Base-by-base conservation (phyloP, 805 yeast genomes). In the Ascoidea tarda region DNA sequence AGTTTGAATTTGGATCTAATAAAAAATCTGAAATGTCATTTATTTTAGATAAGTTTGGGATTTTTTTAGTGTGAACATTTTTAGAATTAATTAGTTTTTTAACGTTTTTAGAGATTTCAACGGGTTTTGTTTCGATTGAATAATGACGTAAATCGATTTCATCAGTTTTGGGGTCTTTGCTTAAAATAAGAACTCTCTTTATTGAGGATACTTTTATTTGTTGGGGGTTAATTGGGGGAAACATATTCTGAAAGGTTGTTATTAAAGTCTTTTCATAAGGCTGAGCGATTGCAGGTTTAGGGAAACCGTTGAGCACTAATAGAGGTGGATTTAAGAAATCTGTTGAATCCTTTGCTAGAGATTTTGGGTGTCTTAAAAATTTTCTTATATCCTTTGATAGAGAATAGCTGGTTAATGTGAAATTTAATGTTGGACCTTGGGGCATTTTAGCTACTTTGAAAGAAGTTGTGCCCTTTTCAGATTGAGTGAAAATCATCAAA, bases 161-260 rank as follows among this genome's bases (percentile, higher is more conserved):
- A 5, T 85, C 90, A 2, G 87, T 78, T 54, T 77, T 81, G 33
- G 75, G 71, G 62, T 82, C 84, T 62, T 82, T 85, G 65, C 84
- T 83, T 53, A 93, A 69, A 78, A 93, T 76, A 60, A 93, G 70
- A 21, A 93, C 98, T 62, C 99, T 76, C 61, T 81, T 84, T 52
- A 93, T 89, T 1, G 84, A 71, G 49, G 72, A 70, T 42, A 93
- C 82, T 58, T 81, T 81, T 16, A 95, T 85, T 53, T 72, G 69
- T 58, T 87, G 87, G 3, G 96, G 97, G 54, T 88, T 84, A 58
- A 93, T 83, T 21, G 99, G 87, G 5, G 99, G 99, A 66, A 91
- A 87, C 79, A 93, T 81, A 69, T 88, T 89, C 69, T 93, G 99
- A 70, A 93, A 87, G 71, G 89, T 81, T 4, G 97, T 87, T 33